These are phyloP conservation scores for Eucalyptus guilfoylei DNA, from an alignment of 345 rosid species.

Conservation along the genomic window DNA sequence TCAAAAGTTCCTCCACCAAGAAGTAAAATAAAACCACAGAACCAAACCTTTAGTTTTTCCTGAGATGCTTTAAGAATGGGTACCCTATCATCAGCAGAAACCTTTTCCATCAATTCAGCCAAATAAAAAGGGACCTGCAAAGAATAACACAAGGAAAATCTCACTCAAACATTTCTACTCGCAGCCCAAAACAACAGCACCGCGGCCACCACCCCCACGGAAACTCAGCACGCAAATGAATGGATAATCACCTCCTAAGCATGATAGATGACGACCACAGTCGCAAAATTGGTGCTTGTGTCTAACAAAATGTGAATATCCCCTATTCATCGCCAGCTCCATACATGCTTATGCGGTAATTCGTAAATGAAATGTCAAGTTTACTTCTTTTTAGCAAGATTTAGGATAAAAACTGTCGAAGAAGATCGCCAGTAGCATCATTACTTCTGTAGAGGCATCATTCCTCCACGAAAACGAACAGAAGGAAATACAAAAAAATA, in stretches of 20 bases:
- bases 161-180: background rate
- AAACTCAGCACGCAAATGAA: background rate
- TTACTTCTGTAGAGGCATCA: background rate
- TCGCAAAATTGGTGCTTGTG: background rate
- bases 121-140: slow-evolving; percentile 73
- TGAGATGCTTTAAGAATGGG: slow-evolving; percentile 44
- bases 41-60: slow-evolving; percentile 57
- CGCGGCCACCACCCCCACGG: rapidly evolving
- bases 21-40: background rate
- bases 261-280: background rate
- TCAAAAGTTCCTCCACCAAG: background rate
- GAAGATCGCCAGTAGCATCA: background rate
- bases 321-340: background rate
- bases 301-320: background rate
- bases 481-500: background rate
- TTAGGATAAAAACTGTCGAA: background rate
- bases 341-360: background rate
- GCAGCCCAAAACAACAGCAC: background rate
- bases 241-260: background rate
- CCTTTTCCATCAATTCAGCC: slow-evolving; percentile 71
- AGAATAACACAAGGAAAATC: background rate
- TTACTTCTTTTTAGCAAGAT: background rate
- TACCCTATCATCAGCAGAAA: slow-evolving; percentile 51
- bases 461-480: background rate
- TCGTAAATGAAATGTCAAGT: background rate